Evolutionary conservation across 2,329 filamentous ascomycete genomes (phyloP).

Genomic region (Geoglossum cookeanum): DNA sequence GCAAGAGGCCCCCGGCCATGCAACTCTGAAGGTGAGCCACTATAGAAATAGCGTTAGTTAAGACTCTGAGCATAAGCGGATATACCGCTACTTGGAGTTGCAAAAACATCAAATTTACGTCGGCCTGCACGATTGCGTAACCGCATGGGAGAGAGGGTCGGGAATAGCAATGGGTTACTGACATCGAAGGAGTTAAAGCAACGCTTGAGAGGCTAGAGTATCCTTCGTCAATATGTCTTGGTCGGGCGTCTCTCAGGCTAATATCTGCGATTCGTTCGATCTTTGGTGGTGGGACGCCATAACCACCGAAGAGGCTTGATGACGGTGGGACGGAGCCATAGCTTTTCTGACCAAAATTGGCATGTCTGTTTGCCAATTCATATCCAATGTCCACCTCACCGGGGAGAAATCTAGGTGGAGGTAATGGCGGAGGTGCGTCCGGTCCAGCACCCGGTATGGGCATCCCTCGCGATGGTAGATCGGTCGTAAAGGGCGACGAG

Average conservation of each 20-base stretch:
- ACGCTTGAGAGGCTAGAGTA: neutral
- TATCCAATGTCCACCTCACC: slow-evolving; percentile 37
- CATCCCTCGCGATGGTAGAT: slow-evolving; percentile 22
- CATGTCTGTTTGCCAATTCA: slow-evolving; percentile 35
- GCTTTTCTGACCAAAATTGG: slow-evolving; percentile 22
- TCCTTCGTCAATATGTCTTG: neutral
- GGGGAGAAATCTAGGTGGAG: slow-evolving; percentile 39
- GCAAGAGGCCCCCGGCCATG: slow-evolving; percentile 11
- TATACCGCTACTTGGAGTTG: neutral
- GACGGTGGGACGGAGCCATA: slow-evolving; percentile 27
- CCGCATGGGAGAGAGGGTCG: neutral
- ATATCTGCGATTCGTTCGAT: neutral
- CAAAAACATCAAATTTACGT: neutral
- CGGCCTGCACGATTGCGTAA: neutral
- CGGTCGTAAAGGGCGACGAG: slow-evolving; percentile 1
- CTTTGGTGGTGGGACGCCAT: neutral
- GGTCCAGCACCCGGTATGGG: slow-evolving; percentile 38
- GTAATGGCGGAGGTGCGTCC: slow-evolving; percentile 40
- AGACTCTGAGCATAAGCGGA: neutral
- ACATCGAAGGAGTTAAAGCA: neutral
- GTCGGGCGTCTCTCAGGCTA: neutral
- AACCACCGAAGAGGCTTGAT: slow-evolving; percentile 31
- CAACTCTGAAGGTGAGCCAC: neutral
- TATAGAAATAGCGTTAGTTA: neutral
- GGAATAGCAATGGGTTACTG: neutral